Evolutionary conservation across 192 early-diverging fungal genomes (phyloP).

Genomic region (Haplosporangium gracile): DNA sequence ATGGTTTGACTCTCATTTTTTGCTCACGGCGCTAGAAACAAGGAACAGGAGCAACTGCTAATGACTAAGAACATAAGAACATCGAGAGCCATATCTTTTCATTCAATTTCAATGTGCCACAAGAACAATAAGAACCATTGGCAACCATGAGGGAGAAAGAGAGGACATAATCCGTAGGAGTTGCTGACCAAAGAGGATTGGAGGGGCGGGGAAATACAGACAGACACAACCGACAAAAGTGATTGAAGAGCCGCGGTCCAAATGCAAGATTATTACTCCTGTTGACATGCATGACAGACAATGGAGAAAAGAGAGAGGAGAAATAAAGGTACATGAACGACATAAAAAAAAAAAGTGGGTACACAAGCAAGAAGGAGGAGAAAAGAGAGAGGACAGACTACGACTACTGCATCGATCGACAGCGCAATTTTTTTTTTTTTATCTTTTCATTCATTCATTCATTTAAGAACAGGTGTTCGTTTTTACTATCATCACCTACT

Average conservation of each 20-base stretch:
- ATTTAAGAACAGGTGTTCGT: background rate
- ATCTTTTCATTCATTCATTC: background rate
- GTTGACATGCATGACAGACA: background rate
- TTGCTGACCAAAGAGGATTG: conserved; percentile 1
- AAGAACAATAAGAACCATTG: background rate
- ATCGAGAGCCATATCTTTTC: background rate
- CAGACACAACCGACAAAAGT: background rate
- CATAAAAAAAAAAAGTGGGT: conserved; percentile 8
- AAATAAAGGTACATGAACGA: background rate
- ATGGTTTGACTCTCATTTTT: background rate
- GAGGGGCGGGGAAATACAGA: background rate
- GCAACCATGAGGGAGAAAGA: background rate
- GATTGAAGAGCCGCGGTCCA: background rate
- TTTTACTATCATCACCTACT: background rate
- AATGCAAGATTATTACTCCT: background rate
- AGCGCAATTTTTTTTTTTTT: background rate
- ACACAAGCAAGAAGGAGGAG: background rate
- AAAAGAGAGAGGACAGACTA: background rate
- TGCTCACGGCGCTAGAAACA: conserved; percentile 3
- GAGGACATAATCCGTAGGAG: background rate
- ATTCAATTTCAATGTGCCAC: background rate
- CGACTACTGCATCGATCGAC: background rate
- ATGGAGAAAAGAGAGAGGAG: background rate
- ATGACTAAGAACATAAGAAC: background rate
- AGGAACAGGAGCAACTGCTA: background rate